Conservation (phyloP, 371 early-diverging fungal genomes). For the Rhizopus delemar region DNA sequence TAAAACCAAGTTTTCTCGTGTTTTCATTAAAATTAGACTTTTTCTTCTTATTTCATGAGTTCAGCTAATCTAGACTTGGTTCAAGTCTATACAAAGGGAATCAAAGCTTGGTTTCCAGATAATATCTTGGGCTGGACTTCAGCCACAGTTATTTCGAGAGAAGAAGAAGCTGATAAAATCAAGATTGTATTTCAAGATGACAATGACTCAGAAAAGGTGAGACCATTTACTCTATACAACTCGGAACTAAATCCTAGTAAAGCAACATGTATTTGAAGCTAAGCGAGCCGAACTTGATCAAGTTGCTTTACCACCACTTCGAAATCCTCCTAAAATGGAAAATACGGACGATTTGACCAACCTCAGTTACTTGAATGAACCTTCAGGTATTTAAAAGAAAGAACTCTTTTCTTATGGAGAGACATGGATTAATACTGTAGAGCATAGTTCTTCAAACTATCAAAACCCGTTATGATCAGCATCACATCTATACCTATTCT, state of each 20-base stretch:
- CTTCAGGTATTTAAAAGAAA: conserved; percentile 63
- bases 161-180: conserved; percentile 54
- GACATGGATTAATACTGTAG: no score
- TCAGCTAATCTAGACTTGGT: conserved; percentile 23
- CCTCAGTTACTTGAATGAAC: conserved; percentile 90
- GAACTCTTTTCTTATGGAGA: background rate
- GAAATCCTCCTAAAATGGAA: conserved; percentile 89
- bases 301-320: conserved; percentile 78
- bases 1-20: background rate
- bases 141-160: conserved; percentile 62
- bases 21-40: background rate
- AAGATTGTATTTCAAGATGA: conserved; percentile 66
- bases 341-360: conserved; percentile 90
- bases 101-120: conserved; percentile 89
- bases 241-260: background rate
- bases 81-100: conserved; percentile 67
- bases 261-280: conserved; percentile 76
- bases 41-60: conserved; percentile 7
- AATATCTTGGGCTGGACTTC: conserved; percentile 84
- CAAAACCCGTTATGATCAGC: conserved; percentile 81
- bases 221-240: background rate
- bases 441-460: conserved; percentile 83
- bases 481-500: conserved; percentile 97
- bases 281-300: conserved; percentile 70
- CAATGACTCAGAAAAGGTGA: conserved; percentile 51